phyloP scores from a whole-genome alignment of 2,329 filamentous ascomycete genomes.

The Neofusicoccum cordaticola region DNA sequence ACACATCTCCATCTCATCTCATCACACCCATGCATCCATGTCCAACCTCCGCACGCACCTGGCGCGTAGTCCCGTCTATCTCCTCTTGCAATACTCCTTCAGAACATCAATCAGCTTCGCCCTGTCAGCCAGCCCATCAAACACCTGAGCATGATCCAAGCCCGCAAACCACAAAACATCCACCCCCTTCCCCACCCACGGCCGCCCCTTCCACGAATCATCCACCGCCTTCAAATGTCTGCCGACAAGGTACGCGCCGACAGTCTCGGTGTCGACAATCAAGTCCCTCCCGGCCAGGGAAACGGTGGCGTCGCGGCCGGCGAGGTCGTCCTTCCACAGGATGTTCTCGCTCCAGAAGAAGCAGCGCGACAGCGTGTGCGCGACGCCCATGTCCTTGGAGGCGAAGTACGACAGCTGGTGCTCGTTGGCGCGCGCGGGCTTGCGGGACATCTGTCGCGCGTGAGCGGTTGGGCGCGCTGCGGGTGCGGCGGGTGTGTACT shows the following conservation, averaged over 20 bases:
- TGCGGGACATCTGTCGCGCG: conserved; percentile 29
- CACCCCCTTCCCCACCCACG: conserved; percentile 41
- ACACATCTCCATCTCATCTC: too few relatives aligned
- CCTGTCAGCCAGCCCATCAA: conserved; percentile 37
- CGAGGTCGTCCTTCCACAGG: conserved; percentile 65
- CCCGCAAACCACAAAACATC: conserved; percentile 60
- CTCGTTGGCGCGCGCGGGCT: conserved; percentile 56
- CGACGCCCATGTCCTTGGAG: conserved; percentile 63
- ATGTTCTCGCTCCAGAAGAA: conserved; percentile 73
- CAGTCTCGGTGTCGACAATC: conserved; percentile 60
- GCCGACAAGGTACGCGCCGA: conserved; percentile 57
- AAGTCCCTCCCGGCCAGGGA: conserved; percentile 60
- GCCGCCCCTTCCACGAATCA: conserved; percentile 9
- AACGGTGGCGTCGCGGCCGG: conserved; percentile 50
- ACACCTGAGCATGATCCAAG: conserved; percentile 64
- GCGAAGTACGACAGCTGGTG: conserved; percentile 71
- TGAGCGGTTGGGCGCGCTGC: neutral
- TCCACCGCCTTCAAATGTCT: conserved; percentile 20
- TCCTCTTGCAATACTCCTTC: conserved; percentile 19
- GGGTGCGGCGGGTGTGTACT: conserved; percentile 21
- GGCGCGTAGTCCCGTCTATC: too few relatives aligned
- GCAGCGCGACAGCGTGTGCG: conserved; percentile 61
- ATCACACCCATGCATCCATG: too few relatives aligned
- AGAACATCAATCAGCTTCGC: conserved; percentile 22
- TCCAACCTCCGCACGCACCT: too few relatives aligned